Conservation (phyloP, 2,329 filamentous ascomycete species). For the Colletotrichum lentis region DNA sequence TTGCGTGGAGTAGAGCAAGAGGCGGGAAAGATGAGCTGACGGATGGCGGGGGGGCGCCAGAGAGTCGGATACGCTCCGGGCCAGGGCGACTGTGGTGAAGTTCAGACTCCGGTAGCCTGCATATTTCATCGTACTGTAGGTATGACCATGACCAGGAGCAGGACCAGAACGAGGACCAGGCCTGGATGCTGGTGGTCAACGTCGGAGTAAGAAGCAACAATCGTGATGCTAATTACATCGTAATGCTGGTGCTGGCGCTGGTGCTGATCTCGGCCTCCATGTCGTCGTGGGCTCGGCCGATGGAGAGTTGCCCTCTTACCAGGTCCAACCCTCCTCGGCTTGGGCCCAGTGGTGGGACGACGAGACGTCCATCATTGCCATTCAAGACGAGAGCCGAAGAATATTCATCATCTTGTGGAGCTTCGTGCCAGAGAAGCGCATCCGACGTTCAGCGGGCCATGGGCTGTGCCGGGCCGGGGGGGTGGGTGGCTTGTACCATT, state of each 20-base stretch:
- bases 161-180: background rate
- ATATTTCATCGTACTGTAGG: too few species aligned
- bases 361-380: slow-evolving; percentile 16
- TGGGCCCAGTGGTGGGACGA: slow-evolving; percentile 30
- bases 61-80: slow-evolving; percentile 9
- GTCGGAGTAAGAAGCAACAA: too few species aligned
- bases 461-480: background rate
- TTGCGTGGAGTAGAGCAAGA: background rate
- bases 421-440: background rate
- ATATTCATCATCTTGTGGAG: background rate
- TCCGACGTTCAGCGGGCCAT: background rate
- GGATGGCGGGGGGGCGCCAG: slow-evolving; percentile 11
- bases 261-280: background rate
- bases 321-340: slow-evolving; percentile 18
- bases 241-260: background rate
- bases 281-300: slow-evolving; percentile 6
- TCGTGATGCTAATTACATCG: too few species aligned
- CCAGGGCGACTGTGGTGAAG: background rate
- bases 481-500: background rate
- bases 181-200: background rate
- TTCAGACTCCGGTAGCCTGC: background rate
- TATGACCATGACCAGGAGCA: background rate
- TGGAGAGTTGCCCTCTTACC: background rate
- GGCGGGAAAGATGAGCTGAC: slow-evolving; percentile 6
- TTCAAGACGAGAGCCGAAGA: too few species aligned